Conservation (phyloP, 495 filamentous ascomycete genomes). For the Penicillium cosmopolitanum region DNA sequence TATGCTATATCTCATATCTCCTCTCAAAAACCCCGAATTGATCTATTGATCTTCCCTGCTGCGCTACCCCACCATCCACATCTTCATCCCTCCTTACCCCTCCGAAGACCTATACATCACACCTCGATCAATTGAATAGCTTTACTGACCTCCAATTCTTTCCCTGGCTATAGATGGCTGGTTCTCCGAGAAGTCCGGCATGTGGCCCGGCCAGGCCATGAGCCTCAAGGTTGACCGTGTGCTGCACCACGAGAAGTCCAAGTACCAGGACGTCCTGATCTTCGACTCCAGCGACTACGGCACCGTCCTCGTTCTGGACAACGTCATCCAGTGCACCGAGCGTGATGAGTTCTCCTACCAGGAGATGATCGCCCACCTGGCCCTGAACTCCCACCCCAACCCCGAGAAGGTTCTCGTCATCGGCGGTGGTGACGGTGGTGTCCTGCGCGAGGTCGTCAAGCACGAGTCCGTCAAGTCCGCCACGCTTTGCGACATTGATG, state of each 20-base stretch:
- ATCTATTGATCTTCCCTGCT: background rate
- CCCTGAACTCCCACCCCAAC: conserved; percentile 97
- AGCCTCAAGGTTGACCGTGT: conserved; percentile 96
- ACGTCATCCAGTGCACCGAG: conserved; percentile 98
- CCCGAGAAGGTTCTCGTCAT: conserved; percentile 98
- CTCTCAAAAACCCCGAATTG: background rate
- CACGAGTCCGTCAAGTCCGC: conserved; percentile 93
- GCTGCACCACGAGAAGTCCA: conserved; percentile 97
- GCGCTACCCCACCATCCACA: conserved; percentile 14
- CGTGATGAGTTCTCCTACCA: conserved; percentile 99
- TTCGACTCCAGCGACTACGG: conserved; percentile 97
- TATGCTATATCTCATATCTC: conserved; percentile 31
- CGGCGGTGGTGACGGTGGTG: conserved; percentile 94
- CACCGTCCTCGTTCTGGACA: conserved; percentile 96
- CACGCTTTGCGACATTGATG: conserved; percentile 96
- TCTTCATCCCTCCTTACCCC: conserved; percentile 12
- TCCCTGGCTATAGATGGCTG: conserved; percentile 76
- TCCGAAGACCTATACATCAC: background rate
- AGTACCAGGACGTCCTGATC: conserved; percentile 98
- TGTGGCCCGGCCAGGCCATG: conserved; percentile 99
- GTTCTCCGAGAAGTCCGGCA: conserved; percentile 96
- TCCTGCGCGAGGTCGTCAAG: conserved; percentile 97
- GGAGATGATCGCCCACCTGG: conserved; percentile 99
- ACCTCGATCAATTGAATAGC: background rate
- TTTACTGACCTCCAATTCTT: background rate